These are phyloP conservation scores for Lactifluus echinatus DNA, from an alignment of 768 basidiomycete species.

Conservation along the genomic window DNA sequence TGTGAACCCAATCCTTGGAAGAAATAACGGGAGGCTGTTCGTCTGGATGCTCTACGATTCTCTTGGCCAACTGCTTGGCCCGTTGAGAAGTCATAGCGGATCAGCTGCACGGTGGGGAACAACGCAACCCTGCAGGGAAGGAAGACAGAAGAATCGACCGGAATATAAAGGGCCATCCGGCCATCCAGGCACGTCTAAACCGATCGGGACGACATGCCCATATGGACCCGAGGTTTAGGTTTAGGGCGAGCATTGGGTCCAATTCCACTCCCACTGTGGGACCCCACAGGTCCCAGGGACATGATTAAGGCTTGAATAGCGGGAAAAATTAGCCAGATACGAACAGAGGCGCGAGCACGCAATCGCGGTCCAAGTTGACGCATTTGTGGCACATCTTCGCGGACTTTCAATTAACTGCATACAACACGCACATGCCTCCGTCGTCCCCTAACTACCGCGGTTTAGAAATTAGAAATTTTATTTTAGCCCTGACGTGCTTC, in stretches of 20 bases:
- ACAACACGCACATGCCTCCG: too few relatives aligned
- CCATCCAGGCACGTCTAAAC: background rate
- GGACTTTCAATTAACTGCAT: background rate
- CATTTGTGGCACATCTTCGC: conserved; percentile 12
- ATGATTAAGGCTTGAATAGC: too few relatives aligned
- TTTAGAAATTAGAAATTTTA: too few relatives aligned
- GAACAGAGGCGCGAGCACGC: conserved; percentile 11
- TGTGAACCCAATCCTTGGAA: conserved; percentile 43
- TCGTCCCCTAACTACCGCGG: too few relatives aligned
- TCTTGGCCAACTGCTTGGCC: conserved; percentile 46
- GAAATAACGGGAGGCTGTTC: conserved; percentile 50
- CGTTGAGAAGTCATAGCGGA: conserved; percentile 29
- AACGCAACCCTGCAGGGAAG: too few relatives aligned
- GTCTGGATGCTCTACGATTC: conserved; percentile 52
- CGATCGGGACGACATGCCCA: background rate
- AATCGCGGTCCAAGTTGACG: conserved; percentile 19
- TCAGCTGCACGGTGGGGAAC: background rate
- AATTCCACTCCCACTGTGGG: too few relatives aligned
- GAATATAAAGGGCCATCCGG: background rate
- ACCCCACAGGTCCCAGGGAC: too few relatives aligned
- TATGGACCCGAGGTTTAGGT: too few relatives aligned
- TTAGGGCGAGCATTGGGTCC: too few relatives aligned
- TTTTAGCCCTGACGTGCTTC: too few relatives aligned
- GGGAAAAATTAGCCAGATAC: background rate
- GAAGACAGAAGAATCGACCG: background rate